A percentile compares a stretch with the other conserved stretches of the same genome.
phyloP scores from a whole-genome alignment of 768 basidiomycete genomes.

The Butyriboletus loyo region DNA sequence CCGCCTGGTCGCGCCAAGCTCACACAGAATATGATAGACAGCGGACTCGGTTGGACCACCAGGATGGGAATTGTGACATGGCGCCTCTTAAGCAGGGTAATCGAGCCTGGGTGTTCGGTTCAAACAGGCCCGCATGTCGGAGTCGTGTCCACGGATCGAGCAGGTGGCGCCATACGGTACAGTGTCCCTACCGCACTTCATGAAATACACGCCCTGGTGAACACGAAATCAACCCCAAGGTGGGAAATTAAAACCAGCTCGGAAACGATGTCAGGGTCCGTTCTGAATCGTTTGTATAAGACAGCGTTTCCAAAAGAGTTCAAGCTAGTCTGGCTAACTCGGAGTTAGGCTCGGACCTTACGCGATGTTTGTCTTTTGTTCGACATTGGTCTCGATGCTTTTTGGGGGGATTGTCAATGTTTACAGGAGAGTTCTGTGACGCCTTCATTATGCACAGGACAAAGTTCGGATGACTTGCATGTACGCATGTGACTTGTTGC shows the following conservation, averaged over 20 bases:
- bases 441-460: too few species aligned
- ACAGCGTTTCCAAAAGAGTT: neutral
- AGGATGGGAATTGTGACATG: too few species aligned
- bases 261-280: neutral
- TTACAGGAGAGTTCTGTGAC: too few species aligned
- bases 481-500: conserved; percentile 8
- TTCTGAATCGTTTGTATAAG: conserved; percentile 32
- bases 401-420: too few species aligned
- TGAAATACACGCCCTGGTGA: neutral
- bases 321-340: too few species aligned
- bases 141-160: too few species aligned
- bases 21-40: neutral
- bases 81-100: too few species aligned
- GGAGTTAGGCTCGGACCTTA: too few species aligned
- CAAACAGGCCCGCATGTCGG: neutral
- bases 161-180: too few species aligned
- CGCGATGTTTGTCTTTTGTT: too few species aligned
- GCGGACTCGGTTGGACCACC: too few species aligned
- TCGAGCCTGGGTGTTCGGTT: neutral
- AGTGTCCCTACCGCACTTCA: neutral
- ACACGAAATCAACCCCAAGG: neutral
- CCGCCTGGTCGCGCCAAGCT: neutral
- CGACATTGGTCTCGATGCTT: too few species aligned
- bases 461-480: neutral
- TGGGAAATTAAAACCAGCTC: neutral